Conservation (phyloP, 2,329 filamentous ascomycete species). For the Paraphaeosphaeria minitans region DNA sequence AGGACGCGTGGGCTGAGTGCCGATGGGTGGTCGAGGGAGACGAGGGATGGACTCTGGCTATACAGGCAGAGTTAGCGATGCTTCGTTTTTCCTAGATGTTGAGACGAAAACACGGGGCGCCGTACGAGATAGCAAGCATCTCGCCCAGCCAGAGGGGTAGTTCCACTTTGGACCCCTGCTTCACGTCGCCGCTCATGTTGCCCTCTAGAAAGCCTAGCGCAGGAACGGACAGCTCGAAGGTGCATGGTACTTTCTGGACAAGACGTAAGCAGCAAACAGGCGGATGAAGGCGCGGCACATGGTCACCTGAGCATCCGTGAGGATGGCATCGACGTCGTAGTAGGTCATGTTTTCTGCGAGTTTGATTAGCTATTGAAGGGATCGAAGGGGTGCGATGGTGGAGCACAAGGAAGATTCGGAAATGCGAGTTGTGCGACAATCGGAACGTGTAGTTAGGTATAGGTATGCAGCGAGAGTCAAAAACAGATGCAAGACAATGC, state of each 20-base stretch:
- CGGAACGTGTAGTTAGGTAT: constrained; percentile 10
- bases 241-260: constrained; percentile 87
- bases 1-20: constrained; percentile 79
- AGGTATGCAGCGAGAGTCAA: constrained; percentile 16
- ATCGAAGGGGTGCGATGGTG: neutral
- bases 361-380: neutral
- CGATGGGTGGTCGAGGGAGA: constrained; percentile 80
- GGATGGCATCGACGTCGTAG: constrained; percentile 83
- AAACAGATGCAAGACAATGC: constrained; percentile 8
- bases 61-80: neutral
- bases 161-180: constrained; percentile 76
- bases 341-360: constrained; percentile 57
- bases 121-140: constrained; percentile 77
- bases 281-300: neutral
- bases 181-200: constrained; percentile 73
- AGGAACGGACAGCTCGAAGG: constrained; percentile 87
- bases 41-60: constrained; percentile 42
- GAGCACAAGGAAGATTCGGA: constrained; percentile 6
- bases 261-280: constrained; percentile 10
- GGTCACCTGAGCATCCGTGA: constrained; percentile 78
- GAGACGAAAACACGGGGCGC: neutral
- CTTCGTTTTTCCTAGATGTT: neutral
- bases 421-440: constrained; percentile 23
- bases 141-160: constrained; percentile 94
- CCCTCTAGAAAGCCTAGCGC: constrained; percentile 89